Base-by-base conservation (phyloP, 371 early-diverging fungal species). In the Mucor mucedo region DNA sequence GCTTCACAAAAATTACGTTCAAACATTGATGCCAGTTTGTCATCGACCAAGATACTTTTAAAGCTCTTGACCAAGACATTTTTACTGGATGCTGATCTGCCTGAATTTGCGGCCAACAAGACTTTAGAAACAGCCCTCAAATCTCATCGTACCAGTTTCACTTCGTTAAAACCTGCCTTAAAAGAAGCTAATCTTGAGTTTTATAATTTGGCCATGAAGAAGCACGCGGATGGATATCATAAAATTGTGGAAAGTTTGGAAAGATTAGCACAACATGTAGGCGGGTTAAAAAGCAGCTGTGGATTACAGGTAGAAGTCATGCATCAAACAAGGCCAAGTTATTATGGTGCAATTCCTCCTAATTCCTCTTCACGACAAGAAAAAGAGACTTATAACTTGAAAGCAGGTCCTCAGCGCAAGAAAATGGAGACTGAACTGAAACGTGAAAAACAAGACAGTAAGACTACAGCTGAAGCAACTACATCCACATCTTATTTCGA, bases 41-140 rank as follows among this genome's bases (percentile, higher is more conserved):
- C 57, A 14, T 44, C 88, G 0, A 80, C 83, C 48, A 70, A 83
- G 5, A 57, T 82, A 5, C 52, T 87, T 4, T 69, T 89, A 9
- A 84, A 85, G 49, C 62, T 86, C 4, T 54, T 89, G 39, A 87
- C 87, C 21, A 88, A 88, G 60, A 86, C 89, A 0, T 90, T 90
- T 58, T 62, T 90, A 9, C 65, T 90, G 40, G 90, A 89, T 56
- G 72, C 76, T 0, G 82, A 84, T 58, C 65, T 82, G 1, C 80
- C 88, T 8, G 76, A 84, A 55, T 79, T 82, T 49, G 70, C 82
- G 7, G 72, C 85, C 13, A 77, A 83, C 44, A 61, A 68, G 44
- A 70, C 73, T 2, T 70, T 86, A 1, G 80, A 85, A 66, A 71
- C 66, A 11, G 78, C 87, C 55, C 80, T 86, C 54, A 76, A 73